Conservation (phyloP, 1,284 basidiomycete species). For the Melampsora americana region DNA sequence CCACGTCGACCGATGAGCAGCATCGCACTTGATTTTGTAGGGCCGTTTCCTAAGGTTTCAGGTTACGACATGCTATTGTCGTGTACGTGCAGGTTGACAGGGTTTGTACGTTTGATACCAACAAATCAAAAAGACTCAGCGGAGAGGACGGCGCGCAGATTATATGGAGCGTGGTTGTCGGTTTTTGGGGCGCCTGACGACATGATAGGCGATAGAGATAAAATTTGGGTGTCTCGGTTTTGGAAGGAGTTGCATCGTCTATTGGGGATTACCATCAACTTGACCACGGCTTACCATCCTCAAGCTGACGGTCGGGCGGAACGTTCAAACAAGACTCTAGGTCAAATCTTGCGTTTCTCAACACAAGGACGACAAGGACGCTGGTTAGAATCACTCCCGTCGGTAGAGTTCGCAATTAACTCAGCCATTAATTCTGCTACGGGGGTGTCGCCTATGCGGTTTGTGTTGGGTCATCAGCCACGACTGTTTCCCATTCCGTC, state of each 20-base stretch:
- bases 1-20: background rate
- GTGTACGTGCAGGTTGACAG: background rate
- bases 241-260: background rate
- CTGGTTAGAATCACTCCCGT: background rate
- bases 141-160: background rate
- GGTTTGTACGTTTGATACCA: background rate
- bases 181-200: background rate
- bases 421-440: background rate
- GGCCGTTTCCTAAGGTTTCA: background rate
- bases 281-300: background rate
- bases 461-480: background rate
- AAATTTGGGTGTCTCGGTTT: background rate
- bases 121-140: background rate
- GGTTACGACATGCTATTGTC: conserved; percentile 9
- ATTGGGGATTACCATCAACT: background rate
- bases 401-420: conserved; percentile 1
- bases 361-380: background rate
- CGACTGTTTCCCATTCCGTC: background rate
- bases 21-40: conserved; percentile 8
- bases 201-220: background rate
- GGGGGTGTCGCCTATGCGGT: background rate
- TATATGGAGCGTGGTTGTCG: background rate
- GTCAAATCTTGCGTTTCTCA: background rate
- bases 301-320: conserved; percentile 8
- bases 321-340: background rate